Evolutionary conservation across 2,329 filamentous ascomycete genomes (phyloP), one percentile per base, ranked within the genome.

Genomic region (Aspergillus felis): DNA sequence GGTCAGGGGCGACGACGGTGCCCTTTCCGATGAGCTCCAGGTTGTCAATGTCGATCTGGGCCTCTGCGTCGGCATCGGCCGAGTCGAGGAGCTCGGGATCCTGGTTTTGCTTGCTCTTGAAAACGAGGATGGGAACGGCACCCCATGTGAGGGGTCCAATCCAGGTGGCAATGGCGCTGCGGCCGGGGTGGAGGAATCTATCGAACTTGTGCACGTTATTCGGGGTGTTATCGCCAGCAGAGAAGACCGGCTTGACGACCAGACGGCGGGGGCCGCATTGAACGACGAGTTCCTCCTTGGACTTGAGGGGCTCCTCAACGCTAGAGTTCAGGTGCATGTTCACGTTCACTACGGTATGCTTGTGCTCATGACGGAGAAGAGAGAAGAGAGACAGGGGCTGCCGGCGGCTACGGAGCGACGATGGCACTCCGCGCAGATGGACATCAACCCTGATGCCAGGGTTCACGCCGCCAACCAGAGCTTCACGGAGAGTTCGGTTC

Each of bases 191-290:
- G 5, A 97, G 78, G 78, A 86, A 99, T 29, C 93, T 88, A 74
- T 91, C 90, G 76, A 92, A 97, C 75, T 99, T 99, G 83, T 97
- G 92, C 14, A 99, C 92, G 70, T 99, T 89, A 78, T 97, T 97
- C 50, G 91, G 90, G 0, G 93, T 97, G 70, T 88, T 91, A 56
- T 92, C 93, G n/a, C 85, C 82, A 70, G 90, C 86, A 0, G 92
- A 97, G 80, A 93, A 97, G 49, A 97, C 81, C 10, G 94, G 94
- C 68, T 94, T 93, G 76, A 97, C 86, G 58, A 92, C 79, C 68
- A 97, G 87, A 52, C 94, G 86, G 53, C 94, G 88, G 10, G 93
- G 87, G 24, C 94, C 94, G 71, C 90, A 95, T 76, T 97, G 94
- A 55, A 96, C 83, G 60, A 99, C 87, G 60, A 99, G 79, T 71